Base-by-base conservation (phyloP, 176 grass and related monocot genomes). In the Zea luxurians region DNA sequence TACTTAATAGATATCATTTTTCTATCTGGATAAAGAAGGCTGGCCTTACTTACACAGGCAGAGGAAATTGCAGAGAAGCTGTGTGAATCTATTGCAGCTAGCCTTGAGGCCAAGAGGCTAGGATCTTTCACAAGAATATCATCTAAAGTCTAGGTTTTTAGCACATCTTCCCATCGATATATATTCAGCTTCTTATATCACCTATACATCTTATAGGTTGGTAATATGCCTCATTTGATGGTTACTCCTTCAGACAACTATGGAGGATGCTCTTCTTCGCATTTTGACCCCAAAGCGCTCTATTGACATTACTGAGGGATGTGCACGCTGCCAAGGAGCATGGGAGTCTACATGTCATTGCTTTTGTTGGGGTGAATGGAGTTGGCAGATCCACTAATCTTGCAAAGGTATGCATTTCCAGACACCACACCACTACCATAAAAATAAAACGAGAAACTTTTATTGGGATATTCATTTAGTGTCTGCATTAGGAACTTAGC, bases 311-410 rank as follows among this genome's bases (percentile, higher is more conserved):
- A 68, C 77, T 98, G 66, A 90, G 92, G 66, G 95, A 94, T 83
- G 95, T 98, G 11, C 89, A 94, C 42, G 83, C 92, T 89, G 91
- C 96, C 41, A 98, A 94, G 63, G 92, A 98, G 85, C 89, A 89
- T 50, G 96, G 96, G 64, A 98, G 83, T 40, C 95, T 91, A 13
- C 94, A 98, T 78, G 89, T 94, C 21, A 79, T 94, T 84, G 89
- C 92, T 78, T 98, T 98, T 48, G 92, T 92, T 72, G 96, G 92
- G 16, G 96, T 98, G 17, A 98, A 94, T 81, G 96, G 92, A 85
- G 96, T 98, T 81, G 96, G 96, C 45, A 94, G 94, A 85, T 98
- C 96, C 48, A 94, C 89, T 62, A 94, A 98, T 68, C 96, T 98
- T 64, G 95, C 95, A 34, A 94, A 98, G 90, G 95, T 98, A 69